phyloP scores from a whole-genome alignment of 176 grass and related monocot genomes.

The Canna indica region DNA sequence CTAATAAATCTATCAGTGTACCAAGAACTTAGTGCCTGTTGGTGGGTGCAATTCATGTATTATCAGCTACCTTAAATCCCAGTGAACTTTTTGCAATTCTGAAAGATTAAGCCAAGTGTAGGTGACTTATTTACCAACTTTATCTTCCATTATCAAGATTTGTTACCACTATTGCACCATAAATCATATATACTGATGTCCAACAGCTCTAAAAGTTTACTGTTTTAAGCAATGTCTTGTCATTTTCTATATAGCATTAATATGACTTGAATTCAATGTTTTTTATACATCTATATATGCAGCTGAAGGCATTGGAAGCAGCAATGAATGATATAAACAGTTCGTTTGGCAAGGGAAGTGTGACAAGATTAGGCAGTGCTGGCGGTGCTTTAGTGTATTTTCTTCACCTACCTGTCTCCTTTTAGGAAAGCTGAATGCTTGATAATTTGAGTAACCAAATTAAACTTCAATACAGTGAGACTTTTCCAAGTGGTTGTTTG shows the following conservation, averaged over 20 bases:
- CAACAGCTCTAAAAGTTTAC: not conserved
- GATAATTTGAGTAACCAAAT: constrained; percentile 17
- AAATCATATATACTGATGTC: no score
- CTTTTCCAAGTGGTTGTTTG: constrained; percentile 91
- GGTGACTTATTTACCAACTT: no score
- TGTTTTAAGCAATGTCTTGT: not conserved
- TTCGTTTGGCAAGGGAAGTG: constrained; percentile 96
- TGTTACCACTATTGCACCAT: no score
- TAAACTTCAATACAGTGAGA: constrained; percentile 45
- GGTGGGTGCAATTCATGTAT: no score
- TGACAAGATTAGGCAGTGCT: constrained; percentile 91
- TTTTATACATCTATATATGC: constrained; percentile 22
- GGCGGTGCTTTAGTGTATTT: constrained; percentile 89
- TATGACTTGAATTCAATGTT: not conserved
- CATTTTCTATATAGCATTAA: not conserved
- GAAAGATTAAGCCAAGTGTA: no score
- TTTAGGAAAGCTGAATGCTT: not conserved
- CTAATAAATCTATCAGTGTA: no score
- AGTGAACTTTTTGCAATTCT: no score
- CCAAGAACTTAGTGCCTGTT: no score
- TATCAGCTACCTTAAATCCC: no score
- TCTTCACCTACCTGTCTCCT: constrained; percentile 8
- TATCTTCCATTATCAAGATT: no score
- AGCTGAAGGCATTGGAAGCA: constrained; percentile 91
- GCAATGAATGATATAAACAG: constrained; percentile 98